Evolutionary conservation across 495 filamentous ascomycete genomes (phyloP).

Genomic region (Schizothecium vesticola): DNA sequence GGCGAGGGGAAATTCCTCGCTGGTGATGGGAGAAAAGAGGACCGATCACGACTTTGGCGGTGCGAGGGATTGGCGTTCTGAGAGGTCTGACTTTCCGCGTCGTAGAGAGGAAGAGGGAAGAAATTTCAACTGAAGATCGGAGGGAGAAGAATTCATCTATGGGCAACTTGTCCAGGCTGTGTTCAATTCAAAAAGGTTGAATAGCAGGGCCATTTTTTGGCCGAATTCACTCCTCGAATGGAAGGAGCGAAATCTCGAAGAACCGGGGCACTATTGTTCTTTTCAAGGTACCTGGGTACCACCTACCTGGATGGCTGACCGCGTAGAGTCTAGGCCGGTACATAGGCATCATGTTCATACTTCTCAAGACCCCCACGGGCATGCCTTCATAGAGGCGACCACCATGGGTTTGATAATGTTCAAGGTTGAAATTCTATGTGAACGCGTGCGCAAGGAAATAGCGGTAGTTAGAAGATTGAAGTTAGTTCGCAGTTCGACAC

Average conservation of each 20-base stretch:
- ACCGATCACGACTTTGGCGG: not conserved
- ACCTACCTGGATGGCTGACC: not conserved
- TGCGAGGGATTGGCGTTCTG: not conserved
- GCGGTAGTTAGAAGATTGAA: no score
- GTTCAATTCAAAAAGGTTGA: not conserved
- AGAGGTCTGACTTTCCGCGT: not conserved
- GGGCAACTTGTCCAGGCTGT: not conserved
- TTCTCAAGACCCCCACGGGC: no score
- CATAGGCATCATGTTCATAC: no score
- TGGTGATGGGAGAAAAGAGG: not conserved
- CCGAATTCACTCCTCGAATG: not conserved
- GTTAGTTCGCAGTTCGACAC: no score
- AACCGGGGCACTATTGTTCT: not conserved
- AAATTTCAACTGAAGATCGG: not conserved
- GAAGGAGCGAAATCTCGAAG: not conserved
- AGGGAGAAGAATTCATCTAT: not conserved
- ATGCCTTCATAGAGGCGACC: no score
- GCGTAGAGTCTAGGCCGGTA: no score
- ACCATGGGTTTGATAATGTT: no score
- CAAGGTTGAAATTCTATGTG: no score
- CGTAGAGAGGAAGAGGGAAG: not conserved
- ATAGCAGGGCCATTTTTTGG: not conserved
- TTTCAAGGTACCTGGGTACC: not conserved
- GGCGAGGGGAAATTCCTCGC: not conserved
- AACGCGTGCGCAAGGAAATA: no score